Evolutionary conservation across 129 eudicot genomes (phyloP).

Genomic region (Chrysanthemum makinoi): DNA sequence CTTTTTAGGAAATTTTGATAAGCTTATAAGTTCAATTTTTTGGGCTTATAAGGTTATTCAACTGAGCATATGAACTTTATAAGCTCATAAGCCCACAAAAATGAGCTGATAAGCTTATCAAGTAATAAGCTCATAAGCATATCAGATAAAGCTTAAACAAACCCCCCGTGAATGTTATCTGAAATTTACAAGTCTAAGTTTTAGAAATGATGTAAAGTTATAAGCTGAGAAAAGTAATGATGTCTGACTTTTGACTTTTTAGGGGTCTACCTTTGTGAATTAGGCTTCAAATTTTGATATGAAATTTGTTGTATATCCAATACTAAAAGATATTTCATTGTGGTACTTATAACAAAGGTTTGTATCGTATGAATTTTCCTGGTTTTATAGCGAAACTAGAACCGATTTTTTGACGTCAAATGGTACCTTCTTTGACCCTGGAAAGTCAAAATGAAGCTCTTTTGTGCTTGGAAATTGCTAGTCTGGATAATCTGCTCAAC

Average conservation of each 20-base stretch:
- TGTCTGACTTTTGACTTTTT: slow-evolving; percentile 1
- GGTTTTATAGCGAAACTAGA: neutral
- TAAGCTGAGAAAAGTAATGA: neutral
- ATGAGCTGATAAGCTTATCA: too few relatives aligned
- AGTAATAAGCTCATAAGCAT: too few relatives aligned
- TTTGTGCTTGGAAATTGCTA: neutral
- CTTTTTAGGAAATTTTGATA: too few relatives aligned
- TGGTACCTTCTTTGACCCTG: slow-evolving; percentile 13
- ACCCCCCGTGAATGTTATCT: too few relatives aligned
- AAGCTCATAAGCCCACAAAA: too few relatives aligned
- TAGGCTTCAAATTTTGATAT: slow-evolving; percentile 6
- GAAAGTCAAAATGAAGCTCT: slow-evolving; percentile 24
- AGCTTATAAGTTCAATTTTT: too few relatives aligned
- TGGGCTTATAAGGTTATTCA: too few relatives aligned
- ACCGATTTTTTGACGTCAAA: neutral
- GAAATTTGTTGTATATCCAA: neutral
- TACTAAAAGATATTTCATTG: neutral
- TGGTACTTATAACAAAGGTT: neutral
- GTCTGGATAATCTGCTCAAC: neutral
- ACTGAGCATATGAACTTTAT: too few relatives aligned
- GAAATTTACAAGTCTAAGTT: too few relatives aligned
- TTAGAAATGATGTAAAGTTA: too few relatives aligned
- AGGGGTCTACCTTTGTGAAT: neutral
- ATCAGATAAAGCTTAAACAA: too few relatives aligned
- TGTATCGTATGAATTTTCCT: neutral